Evolutionary conservation across 169 alveolate species (phyloP).

Genomic region (Plasmodium gonderi): DNA sequence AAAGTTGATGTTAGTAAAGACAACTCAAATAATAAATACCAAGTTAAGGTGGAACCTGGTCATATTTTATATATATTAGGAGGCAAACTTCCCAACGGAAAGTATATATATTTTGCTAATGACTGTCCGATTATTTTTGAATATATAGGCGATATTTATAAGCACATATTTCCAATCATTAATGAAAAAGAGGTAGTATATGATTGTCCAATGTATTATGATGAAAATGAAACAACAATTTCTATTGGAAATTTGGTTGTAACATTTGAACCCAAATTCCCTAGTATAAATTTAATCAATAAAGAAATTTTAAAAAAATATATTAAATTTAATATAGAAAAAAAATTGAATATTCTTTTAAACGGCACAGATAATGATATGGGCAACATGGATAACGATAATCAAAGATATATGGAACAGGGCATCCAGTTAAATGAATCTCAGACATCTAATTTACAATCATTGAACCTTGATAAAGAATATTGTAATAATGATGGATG

Average conservation of each 20-base stretch:
- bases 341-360: constrained; percentile 17
- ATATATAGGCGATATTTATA: constrained; percentile 33
- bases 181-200: constrained; percentile 29
- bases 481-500: constrained; percentile 45
- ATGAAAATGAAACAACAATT: constrained; percentile 15
- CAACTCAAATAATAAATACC: constrained; percentile 10
- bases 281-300: constrained; percentile 11
- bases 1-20: constrained; percentile 13
- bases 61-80: constrained; percentile 29
- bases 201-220: constrained; percentile 28
- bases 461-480: background rate
- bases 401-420: constrained; percentile 3
- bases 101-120: constrained; percentile 2
- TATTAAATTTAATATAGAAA: constrained; percentile 22
- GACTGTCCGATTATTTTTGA: constrained; percentile 44
- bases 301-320: constrained; percentile 36
- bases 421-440: constrained; percentile 15
- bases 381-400: background rate
- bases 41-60: constrained; percentile 19
- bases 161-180: constrained; percentile 25
- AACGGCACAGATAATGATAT: background rate
- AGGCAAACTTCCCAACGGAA: background rate
- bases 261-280: constrained; percentile 3
- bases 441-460: background rate
- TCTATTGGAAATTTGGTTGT: constrained; percentile 5